These are phyloP conservation scores for Vigna angularis DNA, from an alignment of 306 rosid species.

Conservation along the genomic window DNA sequence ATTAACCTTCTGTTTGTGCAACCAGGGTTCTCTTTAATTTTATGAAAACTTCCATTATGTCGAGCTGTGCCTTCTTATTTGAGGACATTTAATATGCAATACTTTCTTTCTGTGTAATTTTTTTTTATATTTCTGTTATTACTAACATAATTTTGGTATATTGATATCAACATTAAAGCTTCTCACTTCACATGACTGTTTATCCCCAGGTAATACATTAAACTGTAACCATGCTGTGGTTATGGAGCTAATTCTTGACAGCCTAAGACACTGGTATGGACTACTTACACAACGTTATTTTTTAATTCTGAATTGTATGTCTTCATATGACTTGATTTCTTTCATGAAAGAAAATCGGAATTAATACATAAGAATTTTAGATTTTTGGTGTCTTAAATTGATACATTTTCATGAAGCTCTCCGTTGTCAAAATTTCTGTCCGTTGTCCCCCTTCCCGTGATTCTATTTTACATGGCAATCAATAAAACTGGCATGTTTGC, in stretches of 20 bases:
- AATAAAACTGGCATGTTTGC: constrained; percentile 6
- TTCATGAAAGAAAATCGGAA: constrained; percentile 21
- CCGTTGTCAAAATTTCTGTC: constrained; percentile 17
- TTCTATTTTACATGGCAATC: constrained; percentile 31
- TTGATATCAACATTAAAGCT: constrained; percentile 37
- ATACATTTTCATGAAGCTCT: constrained; percentile 27
- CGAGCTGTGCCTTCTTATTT: constrained; percentile 29
- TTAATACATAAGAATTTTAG: constrained; percentile 28
- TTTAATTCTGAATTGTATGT: constrained; percentile 31
- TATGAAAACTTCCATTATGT: neutral
- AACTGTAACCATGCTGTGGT: constrained; percentile 96
- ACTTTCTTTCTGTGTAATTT: neutral
- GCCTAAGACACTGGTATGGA: constrained; percentile 94
- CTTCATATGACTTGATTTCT: constrained; percentile 27
- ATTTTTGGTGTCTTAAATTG: constrained; percentile 20
- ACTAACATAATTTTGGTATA: constrained; percentile 26
- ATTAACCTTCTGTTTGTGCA: neutral
- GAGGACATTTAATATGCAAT: constrained; percentile 32
- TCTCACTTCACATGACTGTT: constrained; percentile 42
- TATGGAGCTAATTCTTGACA: constrained; percentile 90
- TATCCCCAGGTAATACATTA: constrained; percentile 83
- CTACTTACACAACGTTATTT: neutral
- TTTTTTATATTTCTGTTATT: constrained; percentile 9
- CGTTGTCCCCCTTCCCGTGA: neutral
- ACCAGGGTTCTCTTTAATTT: neutral